A percentile compares a stretch with the other conserved stretches of the same genome.
Evolutionary conservation across 768 basidiomycete species (phyloP).

Genomic region (Boletus speciosus): DNA sequence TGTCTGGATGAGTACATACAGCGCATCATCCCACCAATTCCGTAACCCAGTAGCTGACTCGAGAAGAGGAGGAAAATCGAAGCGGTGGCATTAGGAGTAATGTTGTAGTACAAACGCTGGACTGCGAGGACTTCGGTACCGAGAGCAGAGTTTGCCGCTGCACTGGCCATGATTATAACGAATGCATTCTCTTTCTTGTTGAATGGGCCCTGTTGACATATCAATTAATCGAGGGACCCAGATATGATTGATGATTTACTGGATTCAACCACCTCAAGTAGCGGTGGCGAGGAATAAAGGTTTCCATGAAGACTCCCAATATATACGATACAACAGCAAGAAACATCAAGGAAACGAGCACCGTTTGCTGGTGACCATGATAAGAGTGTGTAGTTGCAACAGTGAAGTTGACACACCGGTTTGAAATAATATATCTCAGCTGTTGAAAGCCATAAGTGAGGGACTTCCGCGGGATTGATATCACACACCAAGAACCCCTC

Average conservation of each 20-base stretch:
- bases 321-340: slow-evolving; percentile 51
- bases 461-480: neutral
- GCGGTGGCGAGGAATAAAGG: slow-evolving; percentile 42
- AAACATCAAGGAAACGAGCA: slow-evolving; percentile 52
- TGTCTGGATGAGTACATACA: slow-evolving; percentile 25
- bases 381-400: neutral
- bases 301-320: slow-evolving; percentile 46
- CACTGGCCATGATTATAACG: slow-evolving; percentile 54
- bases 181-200: slow-evolving; percentile 62
- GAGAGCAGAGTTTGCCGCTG: slow-evolving; percentile 52
- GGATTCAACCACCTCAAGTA: slow-evolving; percentile 51
- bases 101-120: slow-evolving; percentile 51
- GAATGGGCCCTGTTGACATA: slow-evolving; percentile 42
- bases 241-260: slow-evolving; percentile 10
- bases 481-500: slow-evolving; percentile 47
- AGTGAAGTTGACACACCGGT: slow-evolving; percentile 34
- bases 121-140: slow-evolving; percentile 55
- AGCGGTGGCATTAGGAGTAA: slow-evolving; percentile 44
- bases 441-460: slow-evolving; percentile 18
- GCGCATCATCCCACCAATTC: slow-evolving; percentile 52
- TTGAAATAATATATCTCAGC: slow-evolving; percentile 65
- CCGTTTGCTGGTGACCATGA: slow-evolving; percentile 42
- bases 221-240: neutral
- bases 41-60: slow-evolving; percentile 43
- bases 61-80: slow-evolving; percentile 46